These are phyloP conservation scores for Citrus australasica DNA, from an alignment of 345 rosid species.

Conservation along the genomic window DNA sequence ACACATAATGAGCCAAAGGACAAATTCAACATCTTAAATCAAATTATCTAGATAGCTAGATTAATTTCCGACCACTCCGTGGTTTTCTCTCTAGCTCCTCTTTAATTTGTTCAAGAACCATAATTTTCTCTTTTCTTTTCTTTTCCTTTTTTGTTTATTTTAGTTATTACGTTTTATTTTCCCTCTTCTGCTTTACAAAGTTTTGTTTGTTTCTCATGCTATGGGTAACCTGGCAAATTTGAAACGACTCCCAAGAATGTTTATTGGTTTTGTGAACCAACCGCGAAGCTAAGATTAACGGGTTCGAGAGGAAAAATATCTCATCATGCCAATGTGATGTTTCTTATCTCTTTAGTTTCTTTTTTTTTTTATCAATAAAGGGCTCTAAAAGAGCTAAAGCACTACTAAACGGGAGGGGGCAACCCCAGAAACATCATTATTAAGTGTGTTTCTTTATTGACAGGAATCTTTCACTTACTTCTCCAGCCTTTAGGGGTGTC, in stretches of 20 bases:
- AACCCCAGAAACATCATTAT: too few species aligned
- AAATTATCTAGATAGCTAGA: background rate
- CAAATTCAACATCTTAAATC: background rate
- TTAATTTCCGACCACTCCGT: too few species aligned
- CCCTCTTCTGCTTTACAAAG: too few species aligned
- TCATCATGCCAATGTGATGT: slow-evolving; percentile 9
- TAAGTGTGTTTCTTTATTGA: background rate
- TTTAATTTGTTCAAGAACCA: background rate
- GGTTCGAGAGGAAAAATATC: background rate
- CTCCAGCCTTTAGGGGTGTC: slow-evolving; percentile 30
- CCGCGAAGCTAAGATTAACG: background rate
- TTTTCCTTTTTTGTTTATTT: too few species aligned
- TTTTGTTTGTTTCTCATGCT: background rate
- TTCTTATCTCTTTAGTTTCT: slow-evolving; percentile 11
- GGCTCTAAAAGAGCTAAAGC: too few species aligned
- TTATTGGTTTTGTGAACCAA: too few species aligned
- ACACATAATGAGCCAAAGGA: background rate
- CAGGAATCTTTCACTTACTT: slow-evolving; percentile 20
- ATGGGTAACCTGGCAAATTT: background rate
- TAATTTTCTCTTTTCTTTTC: too few species aligned
- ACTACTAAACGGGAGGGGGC: too few species aligned
- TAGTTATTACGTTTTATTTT: too few species aligned
- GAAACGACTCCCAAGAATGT: background rate
- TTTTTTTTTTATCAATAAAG: background rate
- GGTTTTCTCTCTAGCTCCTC: background rate